These are phyloP conservation scores for Tephrocybe sp. DNA, from an alignment of 768 basidiomycete species.

Conservation along the genomic window DNA sequence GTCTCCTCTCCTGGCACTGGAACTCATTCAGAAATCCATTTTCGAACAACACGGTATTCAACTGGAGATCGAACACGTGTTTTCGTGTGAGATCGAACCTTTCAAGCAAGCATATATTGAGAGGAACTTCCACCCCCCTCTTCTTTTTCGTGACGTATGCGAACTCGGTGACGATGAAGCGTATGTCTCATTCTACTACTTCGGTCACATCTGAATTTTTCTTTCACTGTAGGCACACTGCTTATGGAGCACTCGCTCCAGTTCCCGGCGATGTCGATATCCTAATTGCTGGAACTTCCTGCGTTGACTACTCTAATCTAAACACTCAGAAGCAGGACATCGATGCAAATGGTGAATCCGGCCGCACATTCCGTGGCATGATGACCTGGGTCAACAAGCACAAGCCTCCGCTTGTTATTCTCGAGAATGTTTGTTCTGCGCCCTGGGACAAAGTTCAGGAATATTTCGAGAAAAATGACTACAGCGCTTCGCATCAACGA, in stretches of 20 bases:
- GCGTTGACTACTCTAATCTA: slow-evolving; percentile 95
- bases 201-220: slow-evolving; percentile 10
- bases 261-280: slow-evolving; percentile 93
- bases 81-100: slow-evolving; percentile 96
- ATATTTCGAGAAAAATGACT: slow-evolving; percentile 74
- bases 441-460: slow-evolving; percentile 81
- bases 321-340: slow-evolving; percentile 93
- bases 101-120: slow-evolving; percentile 99
- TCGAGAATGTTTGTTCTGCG: slow-evolving; percentile 92
- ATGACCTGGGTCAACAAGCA: slow-evolving; percentile 88
- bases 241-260: slow-evolving; percentile 81
- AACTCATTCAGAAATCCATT: slow-evolving; percentile 78
- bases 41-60: slow-evolving; percentile 62
- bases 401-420: slow-evolving; percentile 86
- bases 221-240: slow-evolving; percentile 66
- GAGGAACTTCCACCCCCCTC: slow-evolving; percentile 89
- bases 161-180: slow-evolving; percentile 80
- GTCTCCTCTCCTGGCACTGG: slow-evolving; percentile 88
- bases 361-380: slow-evolving; percentile 94
- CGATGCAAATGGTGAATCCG: slow-evolving; percentile 88
- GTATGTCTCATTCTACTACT: slow-evolving; percentile 39
- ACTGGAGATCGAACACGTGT: slow-evolving; percentile 85
- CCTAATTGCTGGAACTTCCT: slow-evolving; percentile 92
- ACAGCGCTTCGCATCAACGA: slow-evolving; percentile 68
- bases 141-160: slow-evolving; percentile 92